Conservation (phyloP, 495 filamentous ascomycete species). For the Evansstolkia leycettana region DNA sequence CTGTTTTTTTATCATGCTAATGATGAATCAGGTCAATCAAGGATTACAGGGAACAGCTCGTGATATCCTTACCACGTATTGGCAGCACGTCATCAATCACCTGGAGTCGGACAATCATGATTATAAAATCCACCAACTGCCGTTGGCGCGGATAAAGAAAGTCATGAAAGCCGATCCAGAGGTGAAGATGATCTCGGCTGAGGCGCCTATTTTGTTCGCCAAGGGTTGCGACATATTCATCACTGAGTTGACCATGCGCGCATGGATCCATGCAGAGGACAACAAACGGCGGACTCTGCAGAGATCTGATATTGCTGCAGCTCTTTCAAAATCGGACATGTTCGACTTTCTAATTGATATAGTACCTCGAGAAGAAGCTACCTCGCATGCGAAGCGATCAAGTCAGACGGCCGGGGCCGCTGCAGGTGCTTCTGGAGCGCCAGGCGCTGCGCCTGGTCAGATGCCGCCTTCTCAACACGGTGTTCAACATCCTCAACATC, state of each 20-base stretch:
- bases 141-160: slow-evolving; percentile 95
- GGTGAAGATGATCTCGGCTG: slow-evolving; percentile 98
- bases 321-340: slow-evolving; percentile 95
- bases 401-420: slow-evolving; percentile 45
- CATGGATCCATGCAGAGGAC: slow-evolving; percentile 99
- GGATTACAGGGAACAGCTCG: slow-evolving; percentile 86
- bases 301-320: slow-evolving; percentile 89
- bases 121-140: slow-evolving; percentile 94
- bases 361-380: slow-evolving; percentile 87
- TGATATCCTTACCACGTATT: slow-evolving; percentile 95
- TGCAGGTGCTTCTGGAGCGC: slow-evolving; percentile 29
- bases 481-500: slow-evolving; percentile 46
- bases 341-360: slow-evolving; percentile 99
- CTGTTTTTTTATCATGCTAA: slow-evolving; percentile 8
- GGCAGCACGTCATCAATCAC: slow-evolving; percentile 94
- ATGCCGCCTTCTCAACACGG: slow-evolving; percentile 50
- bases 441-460: slow-evolving; percentile 26
- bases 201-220: slow-evolving; percentile 94
- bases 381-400: slow-evolving; percentile 66
- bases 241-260: slow-evolving; percentile 96
- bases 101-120: slow-evolving; percentile 92
- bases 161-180: slow-evolving; percentile 99
- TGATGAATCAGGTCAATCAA: slow-evolving; percentile 65
- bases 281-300: slow-evolving; percentile 96
- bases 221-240: slow-evolving; percentile 99